phyloP scores from a whole-genome alignment of 176 grass and related monocot species.

The Tillandsia fasciculata region DNA sequence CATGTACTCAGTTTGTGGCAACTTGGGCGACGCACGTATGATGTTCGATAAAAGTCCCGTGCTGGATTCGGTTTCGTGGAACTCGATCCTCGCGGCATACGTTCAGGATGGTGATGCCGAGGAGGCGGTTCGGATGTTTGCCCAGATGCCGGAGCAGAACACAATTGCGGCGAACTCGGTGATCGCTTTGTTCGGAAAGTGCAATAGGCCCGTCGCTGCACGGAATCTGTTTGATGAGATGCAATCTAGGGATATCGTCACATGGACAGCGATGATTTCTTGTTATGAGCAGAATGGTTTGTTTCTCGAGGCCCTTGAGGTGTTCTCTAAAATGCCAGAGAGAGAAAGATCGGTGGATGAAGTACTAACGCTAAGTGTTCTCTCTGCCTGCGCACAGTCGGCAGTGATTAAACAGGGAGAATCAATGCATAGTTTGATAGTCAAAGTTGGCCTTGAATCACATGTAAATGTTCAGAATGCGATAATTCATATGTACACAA shows the following conservation, averaged over 20 bases:
- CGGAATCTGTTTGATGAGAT: slow-evolving; percentile 48
- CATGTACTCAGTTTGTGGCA: slow-evolving; percentile 67
- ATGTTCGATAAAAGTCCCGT: slow-evolving; percentile 57
- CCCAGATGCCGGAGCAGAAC: slow-evolving; percentile 41
- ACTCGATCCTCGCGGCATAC: slow-evolving; percentile 68
- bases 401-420: slow-evolving; percentile 39
- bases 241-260: slow-evolving; percentile 37
- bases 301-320: slow-evolving; percentile 39
- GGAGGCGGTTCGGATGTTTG: slow-evolving; percentile 39
- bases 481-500: slow-evolving; percentile 84
- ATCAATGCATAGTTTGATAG: slow-evolving; percentile 43
- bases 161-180: slow-evolving; percentile 43
- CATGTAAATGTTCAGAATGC: slow-evolving; percentile 64
- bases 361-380: slow-evolving; percentile 56
- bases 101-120: slow-evolving; percentile 38
- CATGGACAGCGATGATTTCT: slow-evolving; percentile 69
- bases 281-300: slow-evolving; percentile 59
- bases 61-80: slow-evolving; percentile 88
- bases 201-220: slow-evolving; percentile 43
- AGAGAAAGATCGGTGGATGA: slow-evolving; percentile 48
- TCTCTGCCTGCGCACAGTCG: slow-evolving; percentile 40
- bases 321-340: slow-evolving; percentile 39
- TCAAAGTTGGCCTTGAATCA: slow-evolving; percentile 43
- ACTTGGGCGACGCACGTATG: slow-evolving; percentile 35
- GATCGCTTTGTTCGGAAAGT: slow-evolving; percentile 59